Base-by-base conservation (phyloP, 164 flowering plant species). In the Kingdonia uniflora region DNA sequence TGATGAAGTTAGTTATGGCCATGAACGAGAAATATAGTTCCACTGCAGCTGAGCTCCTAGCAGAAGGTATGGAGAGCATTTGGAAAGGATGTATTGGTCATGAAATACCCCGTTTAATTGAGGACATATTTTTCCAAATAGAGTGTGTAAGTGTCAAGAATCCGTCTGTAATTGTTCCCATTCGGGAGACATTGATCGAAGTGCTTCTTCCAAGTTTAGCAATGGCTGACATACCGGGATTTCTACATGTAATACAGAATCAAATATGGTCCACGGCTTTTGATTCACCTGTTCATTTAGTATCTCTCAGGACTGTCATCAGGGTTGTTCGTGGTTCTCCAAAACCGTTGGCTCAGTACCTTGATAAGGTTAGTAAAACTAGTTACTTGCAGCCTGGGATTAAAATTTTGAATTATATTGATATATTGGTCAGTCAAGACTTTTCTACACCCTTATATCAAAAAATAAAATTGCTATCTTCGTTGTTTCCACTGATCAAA, bases 251-350 rank as follows among this genome's bases (percentile, higher is more conserved):
- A 10, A 74, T 85, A 55, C 95, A 94, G 63, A 78, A 95, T 55
- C 96, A 86, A 62, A 87, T 89, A 55, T 94, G 97, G 97, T 79
- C 97, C 29, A 94, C 96, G 58, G 85, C 97, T 29, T 94, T 97
- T 66, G 99, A 94, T 80, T 94, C 99, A 62, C 95, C 99, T 51
- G 96, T 94, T 69, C 99, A 94, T 76, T 54, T 76, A 48, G 86
- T 79, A 23, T 69, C 97, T 11, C 82, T 94, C 48, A 73, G 66
- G 80, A 86, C 91, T 65, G 74, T 89, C 26, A 70, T 87, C 55
- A 81, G 97, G 70, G 79, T 87, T 55, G 66, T 80, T 25, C 96
- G 89, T 67, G 86, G 81, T 63, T 83, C 86, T 71, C 90, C 95
- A 25, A 82, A 85, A 69, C 76, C 62, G 62, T 54, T 86, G 55